These are phyloP conservation scores for Corylus americana DNA, from an alignment of 306 rosid species.

Conservation along the genomic window DNA sequence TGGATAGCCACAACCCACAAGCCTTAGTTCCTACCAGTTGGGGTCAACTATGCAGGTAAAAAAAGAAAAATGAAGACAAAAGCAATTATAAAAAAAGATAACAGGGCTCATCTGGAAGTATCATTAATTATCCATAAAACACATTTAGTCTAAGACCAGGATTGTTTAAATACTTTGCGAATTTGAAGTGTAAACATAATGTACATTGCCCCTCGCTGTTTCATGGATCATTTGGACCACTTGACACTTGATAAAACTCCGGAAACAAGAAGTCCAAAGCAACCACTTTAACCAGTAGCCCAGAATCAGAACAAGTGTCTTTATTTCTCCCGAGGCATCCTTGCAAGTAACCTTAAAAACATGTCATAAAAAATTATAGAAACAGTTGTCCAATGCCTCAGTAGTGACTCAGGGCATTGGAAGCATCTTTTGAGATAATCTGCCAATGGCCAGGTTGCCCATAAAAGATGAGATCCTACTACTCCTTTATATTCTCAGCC, in stretches of 20 bases:
- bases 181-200: no score
- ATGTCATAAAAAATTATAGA: not conserved
- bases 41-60: not conserved
- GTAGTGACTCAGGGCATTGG: not conserved
- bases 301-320: not conserved
- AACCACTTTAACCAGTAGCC: not conserved
- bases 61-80: no score
- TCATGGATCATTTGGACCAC: not conserved
- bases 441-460: not conserved
- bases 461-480: not conserved
- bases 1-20: not conserved
- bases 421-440: not conserved
- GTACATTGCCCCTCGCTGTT: no score
- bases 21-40: not conserved
- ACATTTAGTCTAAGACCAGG: not conserved
- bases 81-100: not conserved
- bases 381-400: no score
- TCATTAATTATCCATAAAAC: not conserved
- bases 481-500: not conserved
- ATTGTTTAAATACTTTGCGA: no score
- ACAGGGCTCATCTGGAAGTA: not conserved
- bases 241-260: not conserved
- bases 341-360: not conserved
- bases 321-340: not conserved
- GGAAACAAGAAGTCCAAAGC: not conserved